Conservation (phyloP, 139 green algal species). For the Picochlorum sp. region DNA sequence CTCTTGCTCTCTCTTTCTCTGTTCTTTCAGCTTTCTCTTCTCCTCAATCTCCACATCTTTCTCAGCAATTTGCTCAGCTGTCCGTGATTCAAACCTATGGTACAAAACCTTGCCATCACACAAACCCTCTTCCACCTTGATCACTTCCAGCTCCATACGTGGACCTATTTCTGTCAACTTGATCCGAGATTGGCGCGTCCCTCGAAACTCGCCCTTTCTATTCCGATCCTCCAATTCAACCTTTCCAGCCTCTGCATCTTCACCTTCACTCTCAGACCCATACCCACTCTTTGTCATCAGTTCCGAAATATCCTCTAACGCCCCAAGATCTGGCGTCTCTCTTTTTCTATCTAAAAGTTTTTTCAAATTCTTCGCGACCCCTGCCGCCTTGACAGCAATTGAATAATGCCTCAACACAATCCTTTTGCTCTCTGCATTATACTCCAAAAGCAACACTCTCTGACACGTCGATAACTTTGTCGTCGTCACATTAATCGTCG, state of each 20-base stretch:
- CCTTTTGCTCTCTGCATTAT: constrained; percentile 41
- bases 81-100: constrained; percentile 70
- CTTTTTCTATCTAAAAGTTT: constrained; percentile 52
- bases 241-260: constrained; percentile 7
- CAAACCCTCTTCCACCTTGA: constrained; percentile 95
- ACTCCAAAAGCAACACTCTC: constrained; percentile 73
- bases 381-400: constrained; percentile 45
- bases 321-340: constrained; percentile 61
- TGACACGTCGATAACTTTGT: constrained; percentile 65
- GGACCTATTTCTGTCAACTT: constrained; percentile 57
- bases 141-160: constrained; percentile 77
- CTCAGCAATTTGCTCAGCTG: constrained; percentile 36
- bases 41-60: constrained; percentile 40
- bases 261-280: constrained; percentile 58
- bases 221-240: background rate
- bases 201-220: background rate
- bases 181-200: constrained; percentile 2
- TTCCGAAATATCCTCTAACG: constrained; percentile 75
- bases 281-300: constrained; percentile 76
- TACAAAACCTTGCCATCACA: constrained; percentile 81
- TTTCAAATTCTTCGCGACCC: constrained; percentile 49
- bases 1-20: constrained; percentile 58
- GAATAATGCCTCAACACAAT: constrained; percentile 85
- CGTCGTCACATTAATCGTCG: constrained; percentile 85
- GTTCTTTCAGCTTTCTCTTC: constrained; percentile 27